Conservation (phyloP, 495 filamentous ascomycete genomes). For the Evansstolkia leycettana region DNA sequence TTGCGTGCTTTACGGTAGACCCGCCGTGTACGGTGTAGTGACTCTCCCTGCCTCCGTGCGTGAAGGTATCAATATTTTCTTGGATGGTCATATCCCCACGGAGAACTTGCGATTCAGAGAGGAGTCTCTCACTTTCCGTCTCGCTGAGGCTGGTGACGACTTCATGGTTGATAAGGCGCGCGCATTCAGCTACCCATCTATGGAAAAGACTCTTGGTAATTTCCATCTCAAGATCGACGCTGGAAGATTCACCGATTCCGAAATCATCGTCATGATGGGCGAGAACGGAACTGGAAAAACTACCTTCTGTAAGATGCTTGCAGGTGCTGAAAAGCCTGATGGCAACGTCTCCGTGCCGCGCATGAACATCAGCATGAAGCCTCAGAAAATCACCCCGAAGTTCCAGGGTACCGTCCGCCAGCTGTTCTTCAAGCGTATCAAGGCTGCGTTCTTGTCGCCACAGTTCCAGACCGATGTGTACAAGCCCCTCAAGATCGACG, state of each 20-base stretch:
- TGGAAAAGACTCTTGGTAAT: constrained; percentile 86
- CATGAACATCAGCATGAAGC: constrained; percentile 99
- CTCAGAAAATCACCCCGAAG: constrained; percentile 97
- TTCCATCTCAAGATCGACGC: constrained; percentile 76
- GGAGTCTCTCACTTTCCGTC: constrained; percentile 91
- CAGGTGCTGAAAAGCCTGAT: constrained; percentile 86
- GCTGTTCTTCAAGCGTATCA: constrained; percentile 95
- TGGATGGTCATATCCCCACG: constrained; percentile 93
- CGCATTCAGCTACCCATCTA: constrained; percentile 73
- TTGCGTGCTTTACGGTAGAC: constrained; percentile 90
- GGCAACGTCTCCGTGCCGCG: constrained; percentile 60
- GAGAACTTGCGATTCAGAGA: constrained; percentile 98
- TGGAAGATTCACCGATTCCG: constrained; percentile 89
- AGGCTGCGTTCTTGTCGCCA: constrained; percentile 85
- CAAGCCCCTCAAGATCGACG: constrained; percentile 93
- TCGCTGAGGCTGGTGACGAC: constrained; percentile 84
- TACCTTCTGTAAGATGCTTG: constrained; percentile 93
- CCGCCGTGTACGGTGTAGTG: constrained; percentile 96
- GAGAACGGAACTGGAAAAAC: constrained; percentile 96
- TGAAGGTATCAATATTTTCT: constrained; percentile 99
- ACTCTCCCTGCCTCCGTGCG: constrained; percentile 90
- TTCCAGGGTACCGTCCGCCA: constrained; percentile 92
- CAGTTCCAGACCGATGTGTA: constrained; percentile 99
- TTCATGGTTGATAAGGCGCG: constrained; percentile 76
- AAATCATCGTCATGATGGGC: constrained; percentile 99